Evolutionary conservation across 208 protist species (phyloP).

Genomic region (Leishmania guyanensis): DNA sequence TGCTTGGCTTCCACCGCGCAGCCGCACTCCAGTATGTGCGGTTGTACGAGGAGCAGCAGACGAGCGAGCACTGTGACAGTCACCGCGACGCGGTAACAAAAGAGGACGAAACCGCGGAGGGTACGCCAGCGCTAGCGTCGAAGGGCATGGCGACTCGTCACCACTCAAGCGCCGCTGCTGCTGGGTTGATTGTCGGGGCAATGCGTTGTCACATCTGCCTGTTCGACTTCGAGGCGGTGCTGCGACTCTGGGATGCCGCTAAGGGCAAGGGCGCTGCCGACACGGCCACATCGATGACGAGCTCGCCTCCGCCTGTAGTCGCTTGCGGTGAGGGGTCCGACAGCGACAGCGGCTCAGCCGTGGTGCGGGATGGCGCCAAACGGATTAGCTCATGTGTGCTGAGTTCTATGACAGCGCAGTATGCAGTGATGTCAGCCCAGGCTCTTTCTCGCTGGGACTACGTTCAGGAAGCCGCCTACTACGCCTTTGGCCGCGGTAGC

Average conservation of each 20-base stretch:
- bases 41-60: slow-evolving; percentile 23
- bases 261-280: neutral
- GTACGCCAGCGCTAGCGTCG: neutral
- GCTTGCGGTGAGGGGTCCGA: neutral
- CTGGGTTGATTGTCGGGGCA: slow-evolving; percentile 44
- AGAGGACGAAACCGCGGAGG: neutral
- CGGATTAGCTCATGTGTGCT: neutral
- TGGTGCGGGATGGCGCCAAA: neutral
- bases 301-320: neutral
- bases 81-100: neutral
- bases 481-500: slow-evolving; percentile 1
- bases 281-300: neutral
- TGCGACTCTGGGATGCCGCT: slow-evolving; percentile 58
- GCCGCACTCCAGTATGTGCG: slow-evolving; percentile 46
- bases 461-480: slow-evolving; percentile 47
- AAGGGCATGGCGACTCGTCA: neutral
- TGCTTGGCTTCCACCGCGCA: slow-evolving; percentile 48
- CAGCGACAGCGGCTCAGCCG: neutral
- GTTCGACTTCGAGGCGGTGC: slow-evolving; percentile 71
- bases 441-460: slow-evolving; percentile 81
- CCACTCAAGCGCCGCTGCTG: slow-evolving; percentile 3
- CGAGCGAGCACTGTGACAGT: neutral
- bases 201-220: slow-evolving; percentile 75
- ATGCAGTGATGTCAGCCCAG: slow-evolving; percentile 68
- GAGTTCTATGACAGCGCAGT: slow-evolving; percentile 41